Conservation (phyloP, 305 asterid species). For the Solanum aculeatissimum region DNA sequence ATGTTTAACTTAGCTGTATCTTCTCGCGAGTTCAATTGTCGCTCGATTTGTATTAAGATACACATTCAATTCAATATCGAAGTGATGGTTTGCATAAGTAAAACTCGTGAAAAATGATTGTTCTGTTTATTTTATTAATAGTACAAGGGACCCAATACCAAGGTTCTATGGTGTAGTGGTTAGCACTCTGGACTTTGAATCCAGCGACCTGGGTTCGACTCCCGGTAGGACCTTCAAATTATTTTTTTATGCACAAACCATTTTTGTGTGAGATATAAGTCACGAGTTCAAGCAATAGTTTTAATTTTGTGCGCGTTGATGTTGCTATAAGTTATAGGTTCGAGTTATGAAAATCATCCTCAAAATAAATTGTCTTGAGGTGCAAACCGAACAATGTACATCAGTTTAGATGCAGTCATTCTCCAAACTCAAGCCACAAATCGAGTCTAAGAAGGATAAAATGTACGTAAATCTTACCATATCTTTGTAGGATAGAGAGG, state of each 20-base stretch:
- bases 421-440: neutral
- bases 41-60: neutral
- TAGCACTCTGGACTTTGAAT: constrained; percentile 99
- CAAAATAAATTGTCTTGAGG: neutral
- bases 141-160: neutral
- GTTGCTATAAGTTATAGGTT: neutral
- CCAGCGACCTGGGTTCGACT: constrained; percentile 99
- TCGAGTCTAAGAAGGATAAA: neutral
- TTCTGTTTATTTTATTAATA: accelerated
- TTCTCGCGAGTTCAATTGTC: accelerated
- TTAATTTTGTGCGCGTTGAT: neutral
- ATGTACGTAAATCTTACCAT: neutral
- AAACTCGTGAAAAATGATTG: neutral
- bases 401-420: neutral
- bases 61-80: neutral
- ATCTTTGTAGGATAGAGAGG: neutral
- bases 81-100: too few relatives aligned
- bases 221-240: constrained; percentile 81
- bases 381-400: too few relatives aligned
- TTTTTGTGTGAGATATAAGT: neutral
- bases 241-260: neutral
- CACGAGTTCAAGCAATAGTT: neutral
- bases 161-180: constrained; percentile 99
- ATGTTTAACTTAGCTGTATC: neutral
- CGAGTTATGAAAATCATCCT: neutral